A percentile compares a stretch with the other conserved stretches of the same genome.
These are phyloP conservation scores for Termitomyces heimii DNA, from an alignment of 768 basidiomycete genomes.

Conservation along the genomic window DNA sequence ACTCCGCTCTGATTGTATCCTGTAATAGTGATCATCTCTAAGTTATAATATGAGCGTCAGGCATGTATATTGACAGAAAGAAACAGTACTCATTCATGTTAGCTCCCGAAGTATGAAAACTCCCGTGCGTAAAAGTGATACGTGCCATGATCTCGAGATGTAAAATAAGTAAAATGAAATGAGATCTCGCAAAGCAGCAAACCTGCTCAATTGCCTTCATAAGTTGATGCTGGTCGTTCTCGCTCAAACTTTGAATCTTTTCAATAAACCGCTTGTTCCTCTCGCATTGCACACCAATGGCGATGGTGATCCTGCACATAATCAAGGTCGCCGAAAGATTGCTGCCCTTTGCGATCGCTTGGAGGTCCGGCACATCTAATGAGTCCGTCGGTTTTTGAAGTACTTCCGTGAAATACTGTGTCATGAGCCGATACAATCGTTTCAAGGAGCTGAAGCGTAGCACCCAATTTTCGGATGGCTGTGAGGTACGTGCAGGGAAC, in stretches of 20 bases:
- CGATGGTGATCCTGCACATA: conserved; percentile 78
- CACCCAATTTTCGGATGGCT: conserved; percentile 85
- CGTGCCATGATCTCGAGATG: conserved; percentile 65
- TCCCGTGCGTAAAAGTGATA: conserved; percentile 47
- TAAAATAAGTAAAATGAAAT: background rate
- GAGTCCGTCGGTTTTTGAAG: conserved; percentile 73
- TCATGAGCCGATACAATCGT: conserved; percentile 81
- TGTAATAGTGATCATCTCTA: conserved; percentile 88
- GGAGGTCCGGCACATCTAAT: conserved; percentile 84
- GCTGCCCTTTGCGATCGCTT: conserved; percentile 76
- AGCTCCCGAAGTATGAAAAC: conserved; percentile 44
- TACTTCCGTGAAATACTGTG: conserved; percentile 81
- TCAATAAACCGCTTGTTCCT: conserved; percentile 85
- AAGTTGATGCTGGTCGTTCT: conserved; percentile 79
- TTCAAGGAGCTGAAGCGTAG: conserved; percentile 80
- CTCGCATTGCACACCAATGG: conserved; percentile 85
- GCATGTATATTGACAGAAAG: background rate
- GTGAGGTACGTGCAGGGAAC: conserved; percentile 50
- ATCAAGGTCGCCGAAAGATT: conserved; percentile 59
- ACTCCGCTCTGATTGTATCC: conserved; percentile 75
- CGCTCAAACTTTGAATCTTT: conserved; percentile 79
- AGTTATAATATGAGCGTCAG: conserved; percentile 10
- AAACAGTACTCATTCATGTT: conserved; percentile 72
- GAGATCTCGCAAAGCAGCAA: conserved; percentile 14
- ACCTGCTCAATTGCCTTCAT: conserved; percentile 96